phyloP scores from a whole-genome alignment of 371 early-diverging fungal genomes.

The Haplosporangium sp. region DNA sequence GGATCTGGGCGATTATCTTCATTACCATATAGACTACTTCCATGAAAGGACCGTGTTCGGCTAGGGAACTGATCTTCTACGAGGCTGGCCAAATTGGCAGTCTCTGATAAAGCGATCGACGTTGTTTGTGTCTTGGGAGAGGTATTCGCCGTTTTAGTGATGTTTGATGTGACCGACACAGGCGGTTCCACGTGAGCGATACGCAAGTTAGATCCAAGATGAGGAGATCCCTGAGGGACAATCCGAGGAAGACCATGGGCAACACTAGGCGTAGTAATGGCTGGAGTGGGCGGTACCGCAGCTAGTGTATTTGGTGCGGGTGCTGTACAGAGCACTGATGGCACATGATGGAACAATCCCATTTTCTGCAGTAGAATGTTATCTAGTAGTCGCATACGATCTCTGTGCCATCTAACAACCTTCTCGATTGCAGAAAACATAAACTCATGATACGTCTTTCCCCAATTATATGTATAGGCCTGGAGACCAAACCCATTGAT shows the following conservation, averaged over 20 bases:
- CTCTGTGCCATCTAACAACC: conserved; percentile 63
- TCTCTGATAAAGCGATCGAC: conserved; percentile 17
- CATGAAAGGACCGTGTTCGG: conserved; percentile 30
- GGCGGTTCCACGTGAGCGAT: conserved; percentile 18
- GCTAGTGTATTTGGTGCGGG: neutral
- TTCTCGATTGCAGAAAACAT: conserved; percentile 61
- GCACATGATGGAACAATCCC: conserved; percentile 74
- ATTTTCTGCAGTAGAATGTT: conserved; percentile 77
- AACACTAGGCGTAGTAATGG: conserved; percentile 7
- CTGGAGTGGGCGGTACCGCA: conserved; percentile 3
- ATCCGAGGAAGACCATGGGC: conserved; percentile 26
- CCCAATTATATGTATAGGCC: conserved; percentile 79
- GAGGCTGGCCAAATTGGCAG: conserved; percentile 31
- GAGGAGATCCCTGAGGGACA: conserved; percentile 37
- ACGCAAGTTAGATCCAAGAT: conserved; percentile 39
- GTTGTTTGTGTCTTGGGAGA: conserved; percentile 35
- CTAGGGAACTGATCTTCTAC: conserved; percentile 54
- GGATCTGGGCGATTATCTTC: conserved; percentile 37
- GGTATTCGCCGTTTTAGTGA: conserved; percentile 27
- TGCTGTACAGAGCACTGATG: conserved; percentile 36
- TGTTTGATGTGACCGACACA: conserved; percentile 14
- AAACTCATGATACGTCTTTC: conserved; percentile 64
- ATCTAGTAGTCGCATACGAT: conserved; percentile 63
- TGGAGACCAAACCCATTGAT: conserved; percentile 65
- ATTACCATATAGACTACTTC: conserved; percentile 30